Percentiles rank a stretch among this genome's conserved stretches.
These are phyloP conservation scores for Pseudogymnoascus sp. DNA, from an alignment of 2,329 filamentous ascomycete genomes.

Conservation along the genomic window DNA sequence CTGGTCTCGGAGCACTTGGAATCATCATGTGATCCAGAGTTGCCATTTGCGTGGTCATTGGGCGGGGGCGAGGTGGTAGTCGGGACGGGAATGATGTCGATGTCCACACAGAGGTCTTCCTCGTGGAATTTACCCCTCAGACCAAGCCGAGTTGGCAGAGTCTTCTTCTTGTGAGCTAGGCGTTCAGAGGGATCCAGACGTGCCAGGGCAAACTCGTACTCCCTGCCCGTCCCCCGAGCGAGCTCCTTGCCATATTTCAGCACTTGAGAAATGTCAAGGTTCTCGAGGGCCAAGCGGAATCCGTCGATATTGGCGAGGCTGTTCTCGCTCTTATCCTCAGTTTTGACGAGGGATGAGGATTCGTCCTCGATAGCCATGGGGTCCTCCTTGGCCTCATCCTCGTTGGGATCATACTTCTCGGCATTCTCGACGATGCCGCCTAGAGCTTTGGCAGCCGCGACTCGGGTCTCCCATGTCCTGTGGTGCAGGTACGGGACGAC, in stretches of 20 bases:
- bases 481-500: slow-evolving; percentile 93
- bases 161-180: slow-evolving; percentile 83
- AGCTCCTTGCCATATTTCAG: slow-evolving; percentile 77
- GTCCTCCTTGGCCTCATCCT: slow-evolving; percentile 54
- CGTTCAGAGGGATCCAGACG: slow-evolving; percentile 73
- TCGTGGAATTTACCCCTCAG: slow-evolving; percentile 77
- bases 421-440: slow-evolving; percentile 91
- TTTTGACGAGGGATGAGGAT: slow-evolving; percentile 36
- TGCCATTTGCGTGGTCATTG: slow-evolving; percentile 25
- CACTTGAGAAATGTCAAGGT: slow-evolving; percentile 70
- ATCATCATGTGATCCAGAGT: slow-evolving; percentile 38
- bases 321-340: slow-evolving; percentile 46
- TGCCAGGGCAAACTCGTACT: slow-evolving; percentile 77
- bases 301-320: slow-evolving; percentile 38
- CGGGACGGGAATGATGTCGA: slow-evolving; percentile 37
- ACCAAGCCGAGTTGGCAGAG: slow-evolving; percentile 70
- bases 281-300: slow-evolving; percentile 62
- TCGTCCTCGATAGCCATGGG: slow-evolving; percentile 26
- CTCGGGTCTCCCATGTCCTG: slow-evolving; percentile 94
- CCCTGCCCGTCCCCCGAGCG: slow-evolving; percentile 69
- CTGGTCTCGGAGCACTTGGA: slow-evolving; percentile 10
- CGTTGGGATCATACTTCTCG: slow-evolving; percentile 79
- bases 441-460: slow-evolving; percentile 85
- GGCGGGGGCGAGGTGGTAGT: slow-evolving; percentile 17
- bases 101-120: slow-evolving; percentile 66